Percentiles rank a stretch among this genome's conserved stretches.
Evolutionary conservation across 495 filamentous ascomycete species (phyloP).

Genomic region (Neurospora sp.): DNA sequence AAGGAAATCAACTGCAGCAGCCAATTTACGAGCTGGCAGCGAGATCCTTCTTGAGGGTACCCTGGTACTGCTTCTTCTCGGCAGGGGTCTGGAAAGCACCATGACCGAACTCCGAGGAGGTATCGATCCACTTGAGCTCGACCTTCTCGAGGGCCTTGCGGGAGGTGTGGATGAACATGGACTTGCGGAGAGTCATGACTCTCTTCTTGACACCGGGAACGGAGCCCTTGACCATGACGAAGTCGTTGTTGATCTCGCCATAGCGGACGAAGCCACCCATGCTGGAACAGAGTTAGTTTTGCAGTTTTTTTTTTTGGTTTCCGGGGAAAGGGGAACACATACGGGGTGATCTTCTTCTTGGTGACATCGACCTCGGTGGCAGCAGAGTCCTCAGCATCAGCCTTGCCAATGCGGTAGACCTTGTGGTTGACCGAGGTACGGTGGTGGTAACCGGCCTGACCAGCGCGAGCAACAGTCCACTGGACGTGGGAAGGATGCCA

Average conservation of each 20-base stretch:
- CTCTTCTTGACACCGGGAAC: constrained; percentile 99
- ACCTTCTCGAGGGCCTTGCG: constrained; percentile 95
- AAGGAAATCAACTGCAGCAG: constrained; percentile 28
- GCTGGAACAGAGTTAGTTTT: constrained; percentile 40
- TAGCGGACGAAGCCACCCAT: constrained; percentile 99
- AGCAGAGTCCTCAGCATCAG: constrained; percentile 75
- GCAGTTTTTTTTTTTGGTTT: neutral
- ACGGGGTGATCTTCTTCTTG: constrained; percentile 99
- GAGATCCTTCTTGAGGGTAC: constrained; percentile 99
- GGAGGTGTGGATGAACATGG: constrained; percentile 95
- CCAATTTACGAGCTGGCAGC: constrained; percentile 53
- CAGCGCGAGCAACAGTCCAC: constrained; percentile 99
- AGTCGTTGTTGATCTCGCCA: constrained; percentile 99
- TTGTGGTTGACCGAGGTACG: constrained; percentile 99
- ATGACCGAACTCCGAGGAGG: constrained; percentile 99
- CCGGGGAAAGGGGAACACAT: constrained; percentile 38
- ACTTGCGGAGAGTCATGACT: constrained; percentile 98
- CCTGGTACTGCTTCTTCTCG: constrained; percentile 92
- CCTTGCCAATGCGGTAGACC: constrained; percentile 97
- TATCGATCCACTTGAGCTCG: constrained; percentile 99
- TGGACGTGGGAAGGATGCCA: constrained; percentile 99
- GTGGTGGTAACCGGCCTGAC: constrained; percentile 99
- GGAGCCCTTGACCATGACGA: constrained; percentile 94
- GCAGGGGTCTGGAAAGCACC: constrained; percentile 97
- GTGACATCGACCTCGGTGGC: constrained; percentile 92